A percentile compares a stretch with the other conserved stretches of the same genome.
These are phyloP conservation scores for Xylaria longipes DNA, from an alignment of 495 filamentous ascomycete genomes.

Conservation along the genomic window DNA sequence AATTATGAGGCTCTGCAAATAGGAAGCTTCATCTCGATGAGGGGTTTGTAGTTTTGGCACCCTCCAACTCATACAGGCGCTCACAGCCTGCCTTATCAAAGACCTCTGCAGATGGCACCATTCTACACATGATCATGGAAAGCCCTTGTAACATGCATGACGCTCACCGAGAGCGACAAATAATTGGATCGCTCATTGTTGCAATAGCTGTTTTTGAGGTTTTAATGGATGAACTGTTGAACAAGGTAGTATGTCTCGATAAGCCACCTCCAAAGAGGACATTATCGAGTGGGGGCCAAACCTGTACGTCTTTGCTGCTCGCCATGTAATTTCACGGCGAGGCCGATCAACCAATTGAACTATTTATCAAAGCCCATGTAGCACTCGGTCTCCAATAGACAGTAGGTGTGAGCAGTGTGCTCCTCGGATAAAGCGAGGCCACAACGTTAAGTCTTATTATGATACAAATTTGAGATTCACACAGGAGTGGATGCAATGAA, in stretches of 20 bases:
- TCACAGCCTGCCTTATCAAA: not conserved
- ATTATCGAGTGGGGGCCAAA: not conserved
- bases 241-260: not conserved
- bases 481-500: not conserved
- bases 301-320: not conserved
- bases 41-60: not conserved
- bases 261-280: not conserved
- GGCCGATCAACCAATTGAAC: not conserved
- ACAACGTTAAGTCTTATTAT: not conserved
- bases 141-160: conserved; percentile 1
- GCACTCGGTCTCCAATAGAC: too few relatives aligned
- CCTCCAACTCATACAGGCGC: not conserved
- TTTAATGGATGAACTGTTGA: not conserved
- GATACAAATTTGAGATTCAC: too few relatives aligned
- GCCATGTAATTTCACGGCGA: not conserved
- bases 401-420: too few relatives aligned
- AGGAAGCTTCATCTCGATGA: not conserved
- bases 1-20: not conserved
- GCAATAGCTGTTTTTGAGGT: not conserved
- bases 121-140: not conserved
- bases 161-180: not conserved
- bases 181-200: not conserved
- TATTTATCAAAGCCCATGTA: too few relatives aligned
- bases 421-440: too few relatives aligned
- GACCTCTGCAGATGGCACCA: too few relatives aligned